These are phyloP conservation scores for Skeletonema costatum DNA, from an alignment of 108 stramenopile species.

Conservation along the genomic window DNA sequence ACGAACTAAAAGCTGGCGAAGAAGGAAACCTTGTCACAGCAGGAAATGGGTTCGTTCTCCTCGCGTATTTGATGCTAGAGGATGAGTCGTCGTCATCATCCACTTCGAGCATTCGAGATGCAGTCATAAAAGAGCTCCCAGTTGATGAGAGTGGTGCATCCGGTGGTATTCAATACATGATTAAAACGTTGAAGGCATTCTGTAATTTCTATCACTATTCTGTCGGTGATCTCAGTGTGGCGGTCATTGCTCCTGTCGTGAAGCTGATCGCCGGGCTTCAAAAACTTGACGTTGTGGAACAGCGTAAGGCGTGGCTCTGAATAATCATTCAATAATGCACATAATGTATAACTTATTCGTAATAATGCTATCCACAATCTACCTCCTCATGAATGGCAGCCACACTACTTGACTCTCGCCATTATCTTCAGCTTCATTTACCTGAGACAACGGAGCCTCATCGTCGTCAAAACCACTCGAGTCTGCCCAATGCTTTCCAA, in stretches of 20 bases:
- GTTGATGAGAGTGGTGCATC: conserved; percentile 33
- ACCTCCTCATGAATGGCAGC: conserved; percentile 18
- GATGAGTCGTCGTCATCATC: conserved; percentile 26
- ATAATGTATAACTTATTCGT: not conserved
- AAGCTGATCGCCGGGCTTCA: conserved; percentile 67
- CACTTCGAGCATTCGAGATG: conserved; percentile 38
- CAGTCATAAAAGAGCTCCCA: conserved; percentile 62
- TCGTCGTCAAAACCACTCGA: conserved; percentile 4
- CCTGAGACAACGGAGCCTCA: conserved; percentile 25
- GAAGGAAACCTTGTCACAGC: conserved; percentile 75
- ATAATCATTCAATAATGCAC: not conserved
- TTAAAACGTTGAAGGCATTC: conserved; percentile 81
- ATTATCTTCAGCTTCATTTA: conserved; percentile 26
- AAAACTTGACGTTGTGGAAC: conserved; percentile 14
- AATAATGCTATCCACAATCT: conserved; percentile 1
- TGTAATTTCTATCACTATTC: conserved; percentile 86
- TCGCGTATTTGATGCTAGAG: conserved; percentile 71
- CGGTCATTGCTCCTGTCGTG: conserved; percentile 74
- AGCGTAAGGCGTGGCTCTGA: conserved; percentile 1
- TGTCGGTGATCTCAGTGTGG: conserved; percentile 80
- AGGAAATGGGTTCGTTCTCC: conserved; percentile 81
- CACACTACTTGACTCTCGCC: conserved; percentile 45
- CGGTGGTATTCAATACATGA: conserved; percentile 60
- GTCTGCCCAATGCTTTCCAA: not conserved
- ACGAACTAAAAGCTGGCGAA: conserved; percentile 53